phyloP scores from a whole-genome alignment of 768 basidiomycete genomes.

The Phallus indusiatus region DNA sequence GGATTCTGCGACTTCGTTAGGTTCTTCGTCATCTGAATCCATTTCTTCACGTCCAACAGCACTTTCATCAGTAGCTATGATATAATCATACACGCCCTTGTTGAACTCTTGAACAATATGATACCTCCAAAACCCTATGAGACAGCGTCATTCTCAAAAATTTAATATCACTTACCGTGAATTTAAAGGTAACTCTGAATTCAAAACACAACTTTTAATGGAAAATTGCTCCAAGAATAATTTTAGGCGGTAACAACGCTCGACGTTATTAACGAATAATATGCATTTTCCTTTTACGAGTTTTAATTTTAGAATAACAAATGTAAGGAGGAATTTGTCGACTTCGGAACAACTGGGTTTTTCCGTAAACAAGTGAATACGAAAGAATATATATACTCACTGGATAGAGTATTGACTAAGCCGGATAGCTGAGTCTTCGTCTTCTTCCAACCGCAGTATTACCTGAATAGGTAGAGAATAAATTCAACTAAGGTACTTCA shows the following conservation, averaged over 20 bases:
- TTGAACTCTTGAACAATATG: conserved; percentile 99
- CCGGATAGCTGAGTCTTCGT: conserved; percentile 68
- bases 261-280: conserved; percentile 93
- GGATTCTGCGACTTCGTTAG: conserved; percentile 28
- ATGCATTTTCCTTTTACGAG: conserved; percentile 95
- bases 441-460: conserved; percentile 81
- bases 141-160: background rate
- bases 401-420: conserved; percentile 80
- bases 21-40: conserved; percentile 34
- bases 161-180: conserved; percentile 48
- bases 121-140: conserved; percentile 42
- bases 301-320: conserved; percentile 92
- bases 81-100: conserved; percentile 96
- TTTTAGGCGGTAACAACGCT: conserved; percentile 89
- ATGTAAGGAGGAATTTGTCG: conserved; percentile 94
- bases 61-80: conserved; percentile 94
- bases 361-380: background rate
- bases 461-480: conserved; percentile 36
- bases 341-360: conserved; percentile 70
- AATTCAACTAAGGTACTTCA: background rate
- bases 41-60: conserved; percentile 42
- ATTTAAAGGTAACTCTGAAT: conserved; percentile 91
- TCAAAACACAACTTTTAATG: conserved; percentile 91
- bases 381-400: conserved; percentile 28
- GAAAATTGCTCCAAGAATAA: conserved; percentile 98